Conservation (phyloP, 495 filamentous ascomycete genomes). For the Aspergillus saccharolyticus region DNA sequence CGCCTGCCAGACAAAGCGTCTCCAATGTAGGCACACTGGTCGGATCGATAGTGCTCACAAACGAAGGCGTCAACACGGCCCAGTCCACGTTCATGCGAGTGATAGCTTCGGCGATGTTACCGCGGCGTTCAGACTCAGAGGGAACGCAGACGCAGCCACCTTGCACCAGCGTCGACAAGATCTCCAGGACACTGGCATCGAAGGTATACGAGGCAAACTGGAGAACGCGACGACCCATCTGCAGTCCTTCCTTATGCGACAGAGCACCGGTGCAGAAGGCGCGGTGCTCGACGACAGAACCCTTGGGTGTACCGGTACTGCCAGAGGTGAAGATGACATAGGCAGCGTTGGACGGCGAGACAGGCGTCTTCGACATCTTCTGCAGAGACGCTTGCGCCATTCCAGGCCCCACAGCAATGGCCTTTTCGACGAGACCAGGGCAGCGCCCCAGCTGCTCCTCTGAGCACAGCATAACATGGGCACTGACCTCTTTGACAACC, state of each 20-base stretch:
- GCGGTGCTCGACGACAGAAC: slow-evolving; percentile 37
- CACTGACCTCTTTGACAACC: slow-evolving; percentile 41
- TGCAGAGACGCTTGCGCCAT: slow-evolving; percentile 10
- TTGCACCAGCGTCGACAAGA: slow-evolving; percentile 20
- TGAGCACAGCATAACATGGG: slow-evolving; percentile 42
- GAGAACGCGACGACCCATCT: slow-evolving; percentile 13
- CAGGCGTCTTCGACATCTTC: neutral
- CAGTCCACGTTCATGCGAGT: slow-evolving; percentile 31
- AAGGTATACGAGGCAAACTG: slow-evolving; percentile 28
- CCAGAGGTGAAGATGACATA: slow-evolving; percentile 40
- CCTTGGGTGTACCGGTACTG: slow-evolving; percentile 39
- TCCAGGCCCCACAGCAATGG: neutral
- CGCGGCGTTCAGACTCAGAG: slow-evolving; percentile 30
- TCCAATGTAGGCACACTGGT: slow-evolving; percentile 28
- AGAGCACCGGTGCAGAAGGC: slow-evolving; percentile 6
- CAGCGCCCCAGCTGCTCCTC: neutral
- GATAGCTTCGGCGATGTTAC: slow-evolving; percentile 32
- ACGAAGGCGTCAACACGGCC: slow-evolving; percentile 36
- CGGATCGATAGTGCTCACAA: slow-evolving; percentile 33
- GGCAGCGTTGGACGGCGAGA: slow-evolving; percentile 2
- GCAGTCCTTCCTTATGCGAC: neutral
- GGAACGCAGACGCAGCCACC: slow-evolving; percentile 33
- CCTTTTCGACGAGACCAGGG: neutral
- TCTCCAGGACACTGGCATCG: slow-evolving; percentile 25
- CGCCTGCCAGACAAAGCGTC: slow-evolving; percentile 35